A percentile compares a stretch with the other conserved stretches of the same genome.
These are phyloP conservation scores for Kalanchoe fedtschenkoi DNA, from an alignment of 164 flowering plant species.

Conservation along the genomic window DNA sequence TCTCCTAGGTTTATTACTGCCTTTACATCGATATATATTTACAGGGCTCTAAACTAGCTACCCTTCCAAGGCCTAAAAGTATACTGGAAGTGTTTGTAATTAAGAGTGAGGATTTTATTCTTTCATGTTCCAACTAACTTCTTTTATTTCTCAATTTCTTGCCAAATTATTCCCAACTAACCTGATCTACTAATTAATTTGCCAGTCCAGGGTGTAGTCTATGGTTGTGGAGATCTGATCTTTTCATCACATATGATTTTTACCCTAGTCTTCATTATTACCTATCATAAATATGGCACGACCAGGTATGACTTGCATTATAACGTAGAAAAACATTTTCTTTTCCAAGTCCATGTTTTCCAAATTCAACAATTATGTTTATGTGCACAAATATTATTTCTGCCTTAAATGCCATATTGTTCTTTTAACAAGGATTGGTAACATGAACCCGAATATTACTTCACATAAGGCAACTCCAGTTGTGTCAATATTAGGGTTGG, in stretches of 20 bases:
- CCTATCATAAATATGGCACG: slow-evolving; percentile 89
- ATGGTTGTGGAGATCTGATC: slow-evolving; percentile 96
- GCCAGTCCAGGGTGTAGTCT: slow-evolving; percentile 85
- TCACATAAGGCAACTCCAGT: too few relatives aligned
- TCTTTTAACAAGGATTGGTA: too few relatives aligned
- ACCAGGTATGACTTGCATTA: slow-evolving; percentile 36
- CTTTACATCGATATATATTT: background rate
- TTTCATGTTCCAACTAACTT: background rate
- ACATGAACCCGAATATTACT: too few relatives aligned
- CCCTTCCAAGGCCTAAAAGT: slow-evolving; percentile 68
- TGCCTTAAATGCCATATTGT: too few relatives aligned
- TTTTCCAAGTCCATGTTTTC: background rate
- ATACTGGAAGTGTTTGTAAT: slow-evolving; percentile 64
- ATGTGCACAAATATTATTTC: background rate
- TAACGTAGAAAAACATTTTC: background rate
- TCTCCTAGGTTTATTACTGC: background rate
- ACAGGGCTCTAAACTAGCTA: slow-evolving; percentile 91
- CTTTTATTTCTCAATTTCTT: background rate
- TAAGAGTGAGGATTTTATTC: slow-evolving; percentile 34
- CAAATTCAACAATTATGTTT: background rate
- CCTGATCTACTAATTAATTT: slow-evolving; percentile 5
- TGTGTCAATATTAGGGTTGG: too few relatives aligned
- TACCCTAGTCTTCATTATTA: slow-evolving; percentile 77
- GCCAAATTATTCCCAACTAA: slow-evolving; percentile 1
- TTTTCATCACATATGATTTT: slow-evolving; percentile 99